Evolutionary conservation across 139 green algal genomes (phyloP).

Genomic region (Axilococcus clingmanii): DNA sequence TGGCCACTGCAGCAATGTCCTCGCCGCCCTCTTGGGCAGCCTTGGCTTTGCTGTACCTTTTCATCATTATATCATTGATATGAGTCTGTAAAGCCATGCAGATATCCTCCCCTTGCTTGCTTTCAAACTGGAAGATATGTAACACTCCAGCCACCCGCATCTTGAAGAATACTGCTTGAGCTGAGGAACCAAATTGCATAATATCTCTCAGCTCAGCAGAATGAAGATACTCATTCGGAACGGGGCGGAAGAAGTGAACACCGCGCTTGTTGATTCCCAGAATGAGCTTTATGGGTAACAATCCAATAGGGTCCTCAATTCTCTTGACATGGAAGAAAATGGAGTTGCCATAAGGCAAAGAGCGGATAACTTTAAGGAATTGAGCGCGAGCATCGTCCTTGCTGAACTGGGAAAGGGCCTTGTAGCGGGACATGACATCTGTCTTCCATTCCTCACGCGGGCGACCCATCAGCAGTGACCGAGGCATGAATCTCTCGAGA

Average conservation of each 20-base stretch:
- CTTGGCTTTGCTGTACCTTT: slow-evolving; percentile 60
- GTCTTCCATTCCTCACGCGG: slow-evolving; percentile 66
- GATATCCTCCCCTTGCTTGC: slow-evolving; percentile 88
- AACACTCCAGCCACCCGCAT: slow-evolving; percentile 92
- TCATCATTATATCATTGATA: slow-evolving; percentile 99
- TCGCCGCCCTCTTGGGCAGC: slow-evolving; percentile 16
- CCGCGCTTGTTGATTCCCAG: slow-evolving; percentile 97
- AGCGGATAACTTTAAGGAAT: slow-evolving; percentile 89
- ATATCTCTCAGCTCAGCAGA: slow-evolving; percentile 92
- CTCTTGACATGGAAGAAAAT: slow-evolving; percentile 75
- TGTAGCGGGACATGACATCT: slow-evolving; percentile 73
- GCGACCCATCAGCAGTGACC: slow-evolving; percentile 56
- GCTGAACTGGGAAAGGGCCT: slow-evolving; percentile 63
- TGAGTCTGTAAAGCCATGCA: slow-evolving; percentile 97
- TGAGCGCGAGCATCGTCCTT: slow-evolving; percentile 85
- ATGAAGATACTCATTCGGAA: slow-evolving; percentile 97
- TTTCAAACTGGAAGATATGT: slow-evolving; percentile 98
- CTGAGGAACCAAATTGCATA: slow-evolving; percentile 88
- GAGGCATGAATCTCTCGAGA: slow-evolving; percentile 60
- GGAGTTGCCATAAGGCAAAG: slow-evolving; percentile 82
- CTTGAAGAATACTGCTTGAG: slow-evolving; percentile 95
- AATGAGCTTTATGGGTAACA: slow-evolving; percentile 86
- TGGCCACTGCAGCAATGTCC: not conserved
- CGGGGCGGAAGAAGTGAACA: slow-evolving; percentile 81
- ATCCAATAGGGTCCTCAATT: slow-evolving; percentile 92